These are phyloP conservation scores for Globisporangium middletonii DNA, from an alignment of 352 stramenopile species.

Conservation along the genomic window DNA sequence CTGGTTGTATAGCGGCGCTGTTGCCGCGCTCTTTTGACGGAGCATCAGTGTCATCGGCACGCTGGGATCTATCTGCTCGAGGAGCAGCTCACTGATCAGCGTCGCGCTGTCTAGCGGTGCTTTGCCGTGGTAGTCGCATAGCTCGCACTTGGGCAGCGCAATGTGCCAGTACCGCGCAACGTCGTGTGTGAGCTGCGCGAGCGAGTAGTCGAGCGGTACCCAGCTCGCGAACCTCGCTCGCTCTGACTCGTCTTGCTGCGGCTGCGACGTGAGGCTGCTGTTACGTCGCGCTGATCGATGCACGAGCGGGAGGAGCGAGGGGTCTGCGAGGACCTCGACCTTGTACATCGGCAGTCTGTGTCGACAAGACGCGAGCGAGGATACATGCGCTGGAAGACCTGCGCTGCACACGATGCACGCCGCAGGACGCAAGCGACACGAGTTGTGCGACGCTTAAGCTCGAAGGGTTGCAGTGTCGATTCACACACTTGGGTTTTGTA, in stretches of 20 bases:
- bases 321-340: conserved; percentile 21
- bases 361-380: background rate
- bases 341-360: conserved; percentile 25
- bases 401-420: too few relatives aligned
- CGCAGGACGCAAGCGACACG: too few relatives aligned
- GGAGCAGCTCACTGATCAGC: conserved; percentile 5
- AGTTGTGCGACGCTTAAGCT: too few relatives aligned
- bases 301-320: conserved; percentile 1
- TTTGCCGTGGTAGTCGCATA: conserved; percentile 21
- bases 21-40: background rate
- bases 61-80: background rate
- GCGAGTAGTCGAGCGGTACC: conserved; percentile 43
- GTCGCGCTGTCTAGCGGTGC: conserved; percentile 18
- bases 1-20: too few relatives aligned
- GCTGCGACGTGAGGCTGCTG: background rate
- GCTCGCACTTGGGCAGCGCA: conserved; percentile 31
- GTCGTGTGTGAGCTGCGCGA: conserved; percentile 38
- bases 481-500: background rate
- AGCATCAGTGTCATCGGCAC: background rate
- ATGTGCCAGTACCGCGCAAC: conserved; percentile 43
- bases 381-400: too few relatives aligned
- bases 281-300: background rate
- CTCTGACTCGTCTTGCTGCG: background rate
- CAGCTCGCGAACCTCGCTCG: conserved; percentile 26
- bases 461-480: too few relatives aligned